Conservation (phyloP, 2,329 filamentous ascomycete genomes). For the Colletotrichum coccodes region DNA sequence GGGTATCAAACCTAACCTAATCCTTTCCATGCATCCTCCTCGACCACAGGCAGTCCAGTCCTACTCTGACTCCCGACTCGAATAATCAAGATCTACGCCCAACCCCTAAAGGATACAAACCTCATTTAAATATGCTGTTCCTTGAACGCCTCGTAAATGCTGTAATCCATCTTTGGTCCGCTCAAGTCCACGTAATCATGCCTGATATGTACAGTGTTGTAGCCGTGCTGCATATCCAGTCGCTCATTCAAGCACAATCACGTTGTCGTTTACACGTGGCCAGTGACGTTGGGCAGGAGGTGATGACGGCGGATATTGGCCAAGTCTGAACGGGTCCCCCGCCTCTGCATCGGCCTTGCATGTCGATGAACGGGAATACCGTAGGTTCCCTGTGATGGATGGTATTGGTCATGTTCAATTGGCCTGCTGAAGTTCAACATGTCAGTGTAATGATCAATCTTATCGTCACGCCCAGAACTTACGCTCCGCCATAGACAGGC, state of each 20-base stretch:
- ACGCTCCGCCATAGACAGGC: conserved; percentile 2
- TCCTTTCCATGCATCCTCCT: not conserved
- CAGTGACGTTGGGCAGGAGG: conserved; percentile 34
- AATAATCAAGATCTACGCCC: not conserved
- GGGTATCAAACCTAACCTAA: conserved; percentile 7
- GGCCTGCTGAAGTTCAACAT: not conserved
- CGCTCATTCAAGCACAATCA: conserved; percentile 45
- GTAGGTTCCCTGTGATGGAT: conserved; percentile 31
- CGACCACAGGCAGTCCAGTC: not conserved
- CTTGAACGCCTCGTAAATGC: conserved; percentile 1
- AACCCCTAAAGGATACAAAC: not conserved
- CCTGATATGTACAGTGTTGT: not conserved
- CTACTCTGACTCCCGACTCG: not conserved
- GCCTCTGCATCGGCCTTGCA: not conserved
- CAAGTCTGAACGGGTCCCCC: not conserved
- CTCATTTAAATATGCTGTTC: not conserved
- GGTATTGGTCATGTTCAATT: conserved; percentile 24
- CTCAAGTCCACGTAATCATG: not conserved
- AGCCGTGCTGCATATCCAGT: not conserved
- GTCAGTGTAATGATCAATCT: not conserved
- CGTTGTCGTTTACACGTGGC: conserved; percentile 38
- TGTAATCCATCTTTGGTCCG: not conserved
- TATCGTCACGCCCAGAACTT: not conserved
- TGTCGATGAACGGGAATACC: conserved; percentile 20
- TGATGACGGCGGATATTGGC: conserved; percentile 30